Evolutionary conservation across 1,284 basidiomycete genomes (phyloP).

Genomic region (Trametes versicolor): DNA sequence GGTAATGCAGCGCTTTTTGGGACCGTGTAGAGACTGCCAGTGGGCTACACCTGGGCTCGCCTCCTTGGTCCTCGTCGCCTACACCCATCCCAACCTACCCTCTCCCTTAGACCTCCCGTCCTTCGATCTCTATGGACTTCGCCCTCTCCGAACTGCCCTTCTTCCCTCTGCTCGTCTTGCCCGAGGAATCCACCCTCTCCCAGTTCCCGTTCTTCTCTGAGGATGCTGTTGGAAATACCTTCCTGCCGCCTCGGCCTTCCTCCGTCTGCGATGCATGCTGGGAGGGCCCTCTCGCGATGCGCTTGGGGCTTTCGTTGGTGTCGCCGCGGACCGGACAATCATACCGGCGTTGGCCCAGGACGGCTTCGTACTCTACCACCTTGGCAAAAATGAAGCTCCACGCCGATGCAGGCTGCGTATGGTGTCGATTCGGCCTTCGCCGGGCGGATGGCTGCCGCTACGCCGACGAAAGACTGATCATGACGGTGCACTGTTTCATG

Average conservation of each 20-base stretch:
- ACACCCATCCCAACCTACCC: no score
- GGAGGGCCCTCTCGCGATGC: not conserved
- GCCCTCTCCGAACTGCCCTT: no score
- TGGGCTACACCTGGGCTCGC: no score
- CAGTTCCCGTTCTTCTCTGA: not conserved
- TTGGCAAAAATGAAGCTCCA: not conserved
- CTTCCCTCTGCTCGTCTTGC: no score
- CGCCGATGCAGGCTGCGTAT: not conserved
- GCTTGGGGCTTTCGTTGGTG: not conserved
- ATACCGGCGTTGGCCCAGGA: not conserved
- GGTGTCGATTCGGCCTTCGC: not conserved
- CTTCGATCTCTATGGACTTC: no score
- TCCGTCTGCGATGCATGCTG: not conserved
- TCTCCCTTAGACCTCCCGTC: no score
- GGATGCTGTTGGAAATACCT: not conserved
- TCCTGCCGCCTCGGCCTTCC: not conserved
- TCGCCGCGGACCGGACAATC: not conserved
- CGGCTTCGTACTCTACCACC: not conserved
- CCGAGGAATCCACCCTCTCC: no score
- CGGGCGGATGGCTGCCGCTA: not conserved
- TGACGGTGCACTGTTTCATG: not conserved
- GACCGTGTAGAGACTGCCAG: no score
- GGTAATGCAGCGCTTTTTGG: no score
- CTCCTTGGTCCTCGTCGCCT: no score
- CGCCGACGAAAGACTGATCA: not conserved